Percentiles rank a stretch among this genome's conserved stretches.
Conservation (phyloP, 2,329 filamentous ascomycete genomes). For the Neofusicoccum umdonicola region DNA sequence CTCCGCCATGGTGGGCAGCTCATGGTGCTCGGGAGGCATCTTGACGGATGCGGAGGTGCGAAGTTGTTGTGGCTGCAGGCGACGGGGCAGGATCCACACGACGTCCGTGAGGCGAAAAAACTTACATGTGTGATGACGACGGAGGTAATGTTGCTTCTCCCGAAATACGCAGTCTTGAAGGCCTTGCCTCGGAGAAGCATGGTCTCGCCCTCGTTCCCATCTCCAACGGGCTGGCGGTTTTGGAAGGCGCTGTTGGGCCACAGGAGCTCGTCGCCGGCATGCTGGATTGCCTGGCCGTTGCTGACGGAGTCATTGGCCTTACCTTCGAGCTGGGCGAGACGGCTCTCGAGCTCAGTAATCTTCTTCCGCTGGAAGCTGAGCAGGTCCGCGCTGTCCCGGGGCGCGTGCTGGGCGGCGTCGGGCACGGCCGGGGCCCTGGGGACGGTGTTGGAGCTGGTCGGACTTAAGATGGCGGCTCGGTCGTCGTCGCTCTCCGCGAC, state of each 20-base stretch:
- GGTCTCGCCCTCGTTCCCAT: slow-evolving; percentile 28
- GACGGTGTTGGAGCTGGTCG: slow-evolving; percentile 15
- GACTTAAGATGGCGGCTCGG: slow-evolving; percentile 8
- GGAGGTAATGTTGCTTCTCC: slow-evolving; percentile 40
- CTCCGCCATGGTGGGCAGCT: background rate
- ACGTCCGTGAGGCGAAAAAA: background rate
- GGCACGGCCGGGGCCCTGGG: slow-evolving; percentile 6
- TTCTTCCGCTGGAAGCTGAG: slow-evolving; percentile 26
- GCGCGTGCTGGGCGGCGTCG: background rate
- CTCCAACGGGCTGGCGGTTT: background rate
- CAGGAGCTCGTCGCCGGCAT: slow-evolving; percentile 17
- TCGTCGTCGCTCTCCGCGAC: slow-evolving; percentile 19
- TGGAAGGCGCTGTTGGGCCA: slow-evolving; percentile 19
- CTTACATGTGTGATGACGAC: slow-evolving; percentile 32
- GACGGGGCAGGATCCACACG: background rate
- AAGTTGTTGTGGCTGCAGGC: background rate
- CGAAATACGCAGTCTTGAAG: slow-evolving; percentile 47
- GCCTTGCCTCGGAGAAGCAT: slow-evolving; percentile 44
- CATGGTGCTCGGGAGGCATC: background rate
- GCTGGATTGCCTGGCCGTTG: slow-evolving; percentile 17
- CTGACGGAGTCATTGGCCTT: slow-evolving; percentile 25
- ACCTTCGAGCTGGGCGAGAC: slow-evolving; percentile 31
- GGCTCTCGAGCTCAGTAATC: slow-evolving; percentile 30
- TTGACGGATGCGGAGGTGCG: background rate
- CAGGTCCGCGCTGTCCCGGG: slow-evolving; percentile 20